Evolutionary conservation across 495 filamentous ascomycete species (phyloP).

Genomic region (Lophiostoma macrostomum): DNA sequence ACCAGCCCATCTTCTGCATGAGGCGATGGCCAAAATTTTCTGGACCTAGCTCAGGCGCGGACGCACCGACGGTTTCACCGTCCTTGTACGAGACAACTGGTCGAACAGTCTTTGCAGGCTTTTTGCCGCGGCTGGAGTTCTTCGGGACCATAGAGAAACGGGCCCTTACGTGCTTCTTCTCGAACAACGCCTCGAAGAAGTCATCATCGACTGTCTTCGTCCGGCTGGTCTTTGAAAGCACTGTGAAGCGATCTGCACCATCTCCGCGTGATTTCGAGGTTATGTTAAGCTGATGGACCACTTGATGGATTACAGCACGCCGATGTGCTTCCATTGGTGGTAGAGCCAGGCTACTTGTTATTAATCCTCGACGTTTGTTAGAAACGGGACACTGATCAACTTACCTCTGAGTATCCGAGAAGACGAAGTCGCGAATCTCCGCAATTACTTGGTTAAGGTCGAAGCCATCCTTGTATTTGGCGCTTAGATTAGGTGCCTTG

Average conservation of each 20-base stretch:
- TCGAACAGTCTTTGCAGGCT: conserved; percentile 4
- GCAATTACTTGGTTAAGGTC: conserved; percentile 63
- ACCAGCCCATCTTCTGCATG: conserved; percentile 98
- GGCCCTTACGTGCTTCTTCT: conserved; percentile 38
- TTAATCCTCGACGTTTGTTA: not conserved
- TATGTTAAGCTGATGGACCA: conserved; percentile 66
- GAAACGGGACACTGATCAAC: conserved; percentile 18
- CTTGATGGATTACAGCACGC: conserved; percentile 72
- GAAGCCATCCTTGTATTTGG: conserved; percentile 73
- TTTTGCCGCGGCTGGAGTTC: not conserved
- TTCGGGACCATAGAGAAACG: conserved; percentile 46
- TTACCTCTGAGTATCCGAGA: conserved; percentile 62
- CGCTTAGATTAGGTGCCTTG: conserved; percentile 61
- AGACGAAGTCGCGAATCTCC: conserved; percentile 70
- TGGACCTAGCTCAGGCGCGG: conserved; percentile 75
- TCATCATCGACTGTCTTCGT: conserved; percentile 54
- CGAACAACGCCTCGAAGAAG: conserved; percentile 22
- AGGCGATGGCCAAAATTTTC: conserved; percentile 84
- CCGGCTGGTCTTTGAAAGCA: conserved; percentile 68
- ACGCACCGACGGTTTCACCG: conserved; percentile 84
- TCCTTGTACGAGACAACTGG: conserved; percentile 58
- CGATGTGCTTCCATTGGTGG: conserved; percentile 79
- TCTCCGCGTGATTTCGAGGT: conserved; percentile 82
- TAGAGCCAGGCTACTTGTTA: conserved; percentile 59
- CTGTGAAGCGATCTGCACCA: conserved; percentile 68